These are phyloP conservation scores for Cadophora gregata DNA, from an alignment of 2,329 filamentous ascomycete genomes.

Conservation along the genomic window DNA sequence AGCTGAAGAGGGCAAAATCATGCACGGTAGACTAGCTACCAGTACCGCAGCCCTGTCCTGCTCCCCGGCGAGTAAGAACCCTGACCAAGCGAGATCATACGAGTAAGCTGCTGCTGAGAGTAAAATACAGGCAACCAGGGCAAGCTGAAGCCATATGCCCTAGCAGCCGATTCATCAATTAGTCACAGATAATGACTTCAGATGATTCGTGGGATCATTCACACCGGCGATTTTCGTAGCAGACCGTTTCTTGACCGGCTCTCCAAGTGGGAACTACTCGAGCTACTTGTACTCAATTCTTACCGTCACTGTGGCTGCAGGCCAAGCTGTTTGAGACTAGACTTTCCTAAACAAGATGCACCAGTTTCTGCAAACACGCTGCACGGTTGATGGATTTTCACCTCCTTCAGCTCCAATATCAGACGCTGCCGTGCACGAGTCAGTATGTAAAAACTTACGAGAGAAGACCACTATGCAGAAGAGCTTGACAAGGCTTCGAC, in stretches of 20 bases:
- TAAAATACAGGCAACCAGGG: neutral
- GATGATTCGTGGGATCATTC: neutral
- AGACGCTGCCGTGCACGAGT: neutral
- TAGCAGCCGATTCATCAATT: constrained; percentile 6
- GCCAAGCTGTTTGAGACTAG: constrained; percentile 7
- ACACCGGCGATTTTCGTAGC: neutral
- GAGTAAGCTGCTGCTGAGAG: neutral
- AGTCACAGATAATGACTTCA: neutral
- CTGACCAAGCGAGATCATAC: constrained; percentile 5
- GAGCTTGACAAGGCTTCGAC: neutral
- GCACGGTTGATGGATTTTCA: neutral
- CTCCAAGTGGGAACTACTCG: neutral
- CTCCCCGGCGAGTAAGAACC: neutral
- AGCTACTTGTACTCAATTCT: neutral
- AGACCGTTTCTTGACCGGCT: constrained; percentile 7
- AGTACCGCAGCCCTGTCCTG: constrained; percentile 13
- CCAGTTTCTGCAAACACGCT: neutral
- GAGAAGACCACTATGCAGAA: neutral
- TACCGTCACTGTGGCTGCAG: neutral
- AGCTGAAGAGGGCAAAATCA: neutral
- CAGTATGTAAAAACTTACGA: constrained; percentile 12
- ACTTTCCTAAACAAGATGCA: constrained; percentile 7
- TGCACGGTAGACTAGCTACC: constrained; percentile 9
- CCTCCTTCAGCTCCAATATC: neutral
- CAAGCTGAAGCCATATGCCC: neutral